Evolutionary conservation across 805 yeast genomes (phyloP).

Genomic region (Maudiozyma serrabonitensis): DNA sequence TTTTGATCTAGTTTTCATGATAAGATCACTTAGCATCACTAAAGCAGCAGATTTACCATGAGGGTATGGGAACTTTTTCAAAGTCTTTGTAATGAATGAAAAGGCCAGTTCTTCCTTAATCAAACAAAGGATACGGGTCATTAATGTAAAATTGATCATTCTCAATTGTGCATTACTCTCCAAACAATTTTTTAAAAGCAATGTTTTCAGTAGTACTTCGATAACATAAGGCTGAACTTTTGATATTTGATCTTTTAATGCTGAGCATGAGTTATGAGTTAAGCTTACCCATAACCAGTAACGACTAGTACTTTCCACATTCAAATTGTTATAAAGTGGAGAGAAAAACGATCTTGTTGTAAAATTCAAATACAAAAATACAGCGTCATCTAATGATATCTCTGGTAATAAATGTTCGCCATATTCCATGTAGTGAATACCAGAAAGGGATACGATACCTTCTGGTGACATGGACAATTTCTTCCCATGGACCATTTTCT

Average conservation of each 20-base stretch:
- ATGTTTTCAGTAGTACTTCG: slow-evolving; percentile 33
- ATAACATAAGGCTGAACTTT: slow-evolving; percentile 29
- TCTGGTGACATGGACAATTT: slow-evolving; percentile 24
- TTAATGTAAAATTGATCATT: slow-evolving; percentile 44
- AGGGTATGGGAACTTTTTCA: slow-evolving; percentile 56
- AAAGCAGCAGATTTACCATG: slow-evolving; percentile 51
- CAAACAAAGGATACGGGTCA: slow-evolving; percentile 52
- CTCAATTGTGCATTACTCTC: slow-evolving; percentile 32
- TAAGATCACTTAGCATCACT: slow-evolving; percentile 60
- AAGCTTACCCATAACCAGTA: slow-evolving; percentile 34
- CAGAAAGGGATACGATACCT: slow-evolving; percentile 28
- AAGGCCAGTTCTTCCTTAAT: slow-evolving; percentile 49
- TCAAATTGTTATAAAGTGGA: slow-evolving; percentile 12
- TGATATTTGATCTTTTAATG: slow-evolving; percentile 9
- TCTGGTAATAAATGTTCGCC: slow-evolving; percentile 12
- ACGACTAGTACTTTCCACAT: slow-evolving; percentile 23
- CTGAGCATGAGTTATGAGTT: slow-evolving; percentile 12
- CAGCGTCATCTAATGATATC: slow-evolving; percentile 21
- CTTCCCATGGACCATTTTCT: slow-evolving; percentile 22
- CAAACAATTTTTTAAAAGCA: slow-evolving; percentile 32
- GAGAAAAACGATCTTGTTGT: slow-evolving; percentile 33
- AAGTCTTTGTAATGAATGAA: slow-evolving; percentile 51
- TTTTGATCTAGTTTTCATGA: slow-evolving; percentile 29
- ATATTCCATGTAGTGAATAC: slow-evolving; percentile 16
- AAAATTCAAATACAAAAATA: slow-evolving; percentile 35